Base-by-base conservation (phyloP, 371 early-diverging fungal species). In the Actinomortierella wolfii region DNA sequence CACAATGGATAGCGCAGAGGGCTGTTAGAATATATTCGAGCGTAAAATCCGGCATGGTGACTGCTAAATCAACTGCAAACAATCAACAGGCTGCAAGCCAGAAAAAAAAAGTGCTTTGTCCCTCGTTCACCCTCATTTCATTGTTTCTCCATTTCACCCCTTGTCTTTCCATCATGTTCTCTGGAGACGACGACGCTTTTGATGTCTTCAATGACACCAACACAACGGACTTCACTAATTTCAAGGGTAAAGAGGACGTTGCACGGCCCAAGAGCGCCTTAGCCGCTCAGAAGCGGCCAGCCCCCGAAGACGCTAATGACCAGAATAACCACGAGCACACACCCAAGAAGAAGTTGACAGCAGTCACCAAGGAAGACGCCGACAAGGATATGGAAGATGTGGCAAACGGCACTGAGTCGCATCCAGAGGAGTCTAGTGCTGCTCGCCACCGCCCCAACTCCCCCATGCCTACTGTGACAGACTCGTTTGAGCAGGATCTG, bases 401-500 rank as follows among this genome's bases (percentile, higher is more conserved):
- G 50, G 18, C 48, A 2, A 62, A 62, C 11, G 34, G 34, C 51
- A 41, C 24, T 42, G 44, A 48, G 18, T 8, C 4, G 49, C 42
- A 46, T 26, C 29, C 61, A n/a, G 73, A 71, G 34, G 73, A 56
- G 18, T 44, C 44, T 20, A 66, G 26, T 44, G 39, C 34, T 13
- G 61, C 65, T 3, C 34, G 46, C 40, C 41, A 57, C 26, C 29
- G 28, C 51, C 20, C 45, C 9, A 59, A 52, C 28, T 23, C 49
- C 25, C 64, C 62, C 42, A 57, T 69, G 53, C 86, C 92, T 4
- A 84, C 89, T 28, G 91, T 95, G 14, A 81, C 91, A 3, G 96
- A 94, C 68, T 83, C 86, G 17, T 91, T 92, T 65, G 93, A 89
- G 59, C 85, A 90, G 78, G 88, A 89, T 56, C 86, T 92, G 14